A percentile compares a stretch with the other conserved stretches of the same genome.
phyloP scores from a whole-genome alignment of 2,329 filamentous ascomycete species.

The Zalaria obscura region DNA sequence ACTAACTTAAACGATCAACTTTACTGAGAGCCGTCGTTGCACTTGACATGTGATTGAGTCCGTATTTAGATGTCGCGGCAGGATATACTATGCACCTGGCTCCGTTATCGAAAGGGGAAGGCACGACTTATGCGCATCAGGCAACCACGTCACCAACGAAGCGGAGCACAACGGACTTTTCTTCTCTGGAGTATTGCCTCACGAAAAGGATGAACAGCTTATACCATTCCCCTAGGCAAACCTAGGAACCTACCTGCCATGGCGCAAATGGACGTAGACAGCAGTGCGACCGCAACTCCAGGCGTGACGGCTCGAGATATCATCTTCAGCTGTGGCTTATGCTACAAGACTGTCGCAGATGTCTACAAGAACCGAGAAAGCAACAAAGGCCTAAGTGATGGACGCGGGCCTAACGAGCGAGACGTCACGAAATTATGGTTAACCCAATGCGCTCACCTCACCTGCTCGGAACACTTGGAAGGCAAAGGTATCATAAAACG shows the following conservation, averaged over 20 bases:
- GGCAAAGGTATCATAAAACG: slow-evolving; percentile 27
- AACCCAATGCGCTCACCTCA: slow-evolving; percentile 33
- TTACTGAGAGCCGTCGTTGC: too few relatives aligned
- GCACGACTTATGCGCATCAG: too few relatives aligned
- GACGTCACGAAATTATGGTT: slow-evolving; percentile 32
- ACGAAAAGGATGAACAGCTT: too few relatives aligned
- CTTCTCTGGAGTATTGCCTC: too few relatives aligned
- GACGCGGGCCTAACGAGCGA: slow-evolving; percentile 16
- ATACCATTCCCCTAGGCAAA: too few relatives aligned
- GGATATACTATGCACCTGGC: too few relatives aligned
- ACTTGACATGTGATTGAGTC: too few relatives aligned
- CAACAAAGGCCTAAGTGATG: slow-evolving; percentile 19
- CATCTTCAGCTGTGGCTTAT: slow-evolving; percentile 35
- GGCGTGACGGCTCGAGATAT: slow-evolving; percentile 20
- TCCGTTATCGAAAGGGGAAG: too few relatives aligned
- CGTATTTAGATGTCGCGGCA: too few relatives aligned
- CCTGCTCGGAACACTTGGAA: slow-evolving; percentile 33
- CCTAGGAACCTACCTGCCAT: neutral
- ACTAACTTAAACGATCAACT: neutral
- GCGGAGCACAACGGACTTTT: too few relatives aligned
- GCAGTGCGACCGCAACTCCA: neutral
- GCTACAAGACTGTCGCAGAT: slow-evolving; percentile 30
- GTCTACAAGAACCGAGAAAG: slow-evolving; percentile 25
- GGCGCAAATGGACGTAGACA: neutral
- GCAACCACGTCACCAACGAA: too few relatives aligned